A percentile compares a stretch with the other conserved stretches of the same genome.
Conservation (phyloP, 768 basidiomycete genomes). For the Amanita rimosa region DNA sequence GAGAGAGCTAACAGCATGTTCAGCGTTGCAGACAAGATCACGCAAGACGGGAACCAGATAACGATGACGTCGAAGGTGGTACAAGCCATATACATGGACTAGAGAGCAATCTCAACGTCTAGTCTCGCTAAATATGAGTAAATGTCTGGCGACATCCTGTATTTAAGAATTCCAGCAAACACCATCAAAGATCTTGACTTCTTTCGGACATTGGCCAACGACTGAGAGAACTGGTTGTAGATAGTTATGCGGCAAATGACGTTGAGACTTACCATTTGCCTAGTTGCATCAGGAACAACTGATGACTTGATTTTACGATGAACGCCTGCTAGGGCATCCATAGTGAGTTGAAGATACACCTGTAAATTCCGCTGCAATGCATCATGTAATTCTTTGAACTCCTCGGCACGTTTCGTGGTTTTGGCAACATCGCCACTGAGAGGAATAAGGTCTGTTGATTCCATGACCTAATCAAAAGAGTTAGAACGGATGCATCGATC, state of each 20-base stretch:
- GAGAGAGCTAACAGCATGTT: neutral
- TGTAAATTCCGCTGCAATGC: slow-evolving; percentile 85
- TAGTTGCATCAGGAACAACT: slow-evolving; percentile 57
- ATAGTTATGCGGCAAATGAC: slow-evolving; percentile 10
- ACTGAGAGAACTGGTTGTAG: slow-evolving; percentile 25
- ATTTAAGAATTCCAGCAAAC: slow-evolving; percentile 81
- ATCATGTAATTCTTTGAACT: slow-evolving; percentile 82
- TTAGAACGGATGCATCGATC: neutral
- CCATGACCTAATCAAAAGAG: slow-evolving; percentile 51
- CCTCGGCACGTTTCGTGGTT: slow-evolving; percentile 78
- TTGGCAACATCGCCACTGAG: slow-evolving; percentile 76
- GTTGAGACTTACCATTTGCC: slow-evolving; percentile 53
- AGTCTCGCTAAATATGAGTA: slow-evolving; percentile 79
- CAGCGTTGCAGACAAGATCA: slow-evolving; percentile 23
- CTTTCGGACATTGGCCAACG: slow-evolving; percentile 53
- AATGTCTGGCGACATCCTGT: slow-evolving; percentile 83
- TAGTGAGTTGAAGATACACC: slow-evolving; percentile 77
- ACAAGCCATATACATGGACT: slow-evolving; percentile 7
- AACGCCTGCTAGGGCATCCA: slow-evolving; percentile 82
- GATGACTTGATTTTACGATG: slow-evolving; percentile 70
- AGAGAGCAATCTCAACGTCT: slow-evolving; percentile 80
- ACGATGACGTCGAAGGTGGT: neutral
- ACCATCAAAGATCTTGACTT: slow-evolving; percentile 83
- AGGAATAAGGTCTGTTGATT: slow-evolving; percentile 80
- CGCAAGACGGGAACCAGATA: neutral